Percentiles rank a stretch among this genome's conserved stretches.
Conservation (phyloP, 2,329 filamentous ascomycete species). For the Lojkania enalia region DNA sequence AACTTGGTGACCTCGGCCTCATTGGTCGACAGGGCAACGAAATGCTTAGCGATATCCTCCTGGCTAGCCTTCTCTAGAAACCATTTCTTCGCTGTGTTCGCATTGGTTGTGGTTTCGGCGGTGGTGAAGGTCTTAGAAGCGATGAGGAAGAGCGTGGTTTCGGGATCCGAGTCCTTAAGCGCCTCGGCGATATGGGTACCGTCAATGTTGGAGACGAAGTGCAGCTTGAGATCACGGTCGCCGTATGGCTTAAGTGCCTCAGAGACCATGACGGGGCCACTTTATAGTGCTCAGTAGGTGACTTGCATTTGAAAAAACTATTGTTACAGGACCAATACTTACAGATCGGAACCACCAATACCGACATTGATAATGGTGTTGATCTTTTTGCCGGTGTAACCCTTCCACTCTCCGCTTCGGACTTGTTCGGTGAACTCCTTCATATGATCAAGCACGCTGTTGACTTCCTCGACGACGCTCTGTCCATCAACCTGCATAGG, state of each 20-base stretch:
- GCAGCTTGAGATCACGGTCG: conserved; percentile 80
- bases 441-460: conserved; percentile 92
- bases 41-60: conserved; percentile 89
- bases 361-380: conserved; percentile 96
- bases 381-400: conserved; percentile 95
- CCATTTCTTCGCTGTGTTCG: conserved; percentile 95
- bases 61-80: conserved; percentile 88
- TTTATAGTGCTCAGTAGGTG: conserved; percentile 48
- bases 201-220: conserved; percentile 99
- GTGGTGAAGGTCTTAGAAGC: conserved; percentile 99
- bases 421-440: conserved; percentile 97
- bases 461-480: conserved; percentile 94
- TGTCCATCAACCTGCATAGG: conserved; percentile 82
- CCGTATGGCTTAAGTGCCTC: conserved; percentile 96
- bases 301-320: too few relatives aligned
- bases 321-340: too few relatives aligned
- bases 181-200: conserved; percentile 97
- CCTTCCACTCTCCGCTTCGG: conserved; percentile 93
- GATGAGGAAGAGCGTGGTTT: conserved; percentile 98
- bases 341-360: conserved; percentile 98
- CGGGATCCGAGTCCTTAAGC: conserved; percentile 82
- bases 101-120: conserved; percentile 94
- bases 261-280: conserved; percentile 97
- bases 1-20: conserved; percentile 95
- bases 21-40: conserved; percentile 97